These are phyloP conservation scores for Malus domestica DNA, from an alignment of 306 rosid genomes.

Conservation along the genomic window DNA sequence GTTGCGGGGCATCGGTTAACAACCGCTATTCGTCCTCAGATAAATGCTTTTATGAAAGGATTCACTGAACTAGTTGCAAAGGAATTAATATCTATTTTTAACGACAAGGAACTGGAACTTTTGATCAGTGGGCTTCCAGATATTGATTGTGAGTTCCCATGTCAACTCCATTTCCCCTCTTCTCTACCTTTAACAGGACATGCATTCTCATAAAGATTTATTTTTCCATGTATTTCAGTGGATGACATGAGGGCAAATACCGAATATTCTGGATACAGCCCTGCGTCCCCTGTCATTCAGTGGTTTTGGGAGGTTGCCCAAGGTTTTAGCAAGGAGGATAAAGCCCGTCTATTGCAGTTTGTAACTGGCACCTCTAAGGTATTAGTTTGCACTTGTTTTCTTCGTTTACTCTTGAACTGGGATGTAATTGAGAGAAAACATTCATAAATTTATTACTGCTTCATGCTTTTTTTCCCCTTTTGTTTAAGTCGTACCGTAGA, in stretches of 20 bases:
- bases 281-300: slow-evolving; percentile 75
- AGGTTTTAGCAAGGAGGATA: slow-evolving; percentile 90
- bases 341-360: slow-evolving; percentile 96
- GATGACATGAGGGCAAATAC: slow-evolving; percentile 96
- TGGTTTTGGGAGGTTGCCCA: slow-evolving; percentile 99
- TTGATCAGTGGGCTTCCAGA: slow-evolving; percentile 96
- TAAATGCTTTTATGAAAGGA: slow-evolving; percentile 85
- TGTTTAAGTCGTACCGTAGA: not conserved
- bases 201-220: slow-evolving; percentile 13
- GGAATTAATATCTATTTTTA: slow-evolving; percentile 79
- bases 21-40: slow-evolving; percentile 95
- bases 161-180: not conserved
- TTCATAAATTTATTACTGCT: not conserved
- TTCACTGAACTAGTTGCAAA: slow-evolving; percentile 59
- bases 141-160: slow-evolving; percentile 66
- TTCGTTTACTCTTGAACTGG: not conserved
- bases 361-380: slow-evolving; percentile 99
- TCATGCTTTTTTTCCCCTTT: too few species aligned
- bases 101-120: slow-evolving; percentile 89
- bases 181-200: not conserved
- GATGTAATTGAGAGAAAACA: not conserved
- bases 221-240: slow-evolving; percentile 50
- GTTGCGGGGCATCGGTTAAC: slow-evolving; percentile 89
- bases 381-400: not conserved
- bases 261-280: slow-evolving; percentile 87